Percentiles rank a stretch among this genome's conserved stretches.
phyloP scores from a whole-genome alignment of 345 rosid species.

The Anastatica hierochuntica region DNA sequence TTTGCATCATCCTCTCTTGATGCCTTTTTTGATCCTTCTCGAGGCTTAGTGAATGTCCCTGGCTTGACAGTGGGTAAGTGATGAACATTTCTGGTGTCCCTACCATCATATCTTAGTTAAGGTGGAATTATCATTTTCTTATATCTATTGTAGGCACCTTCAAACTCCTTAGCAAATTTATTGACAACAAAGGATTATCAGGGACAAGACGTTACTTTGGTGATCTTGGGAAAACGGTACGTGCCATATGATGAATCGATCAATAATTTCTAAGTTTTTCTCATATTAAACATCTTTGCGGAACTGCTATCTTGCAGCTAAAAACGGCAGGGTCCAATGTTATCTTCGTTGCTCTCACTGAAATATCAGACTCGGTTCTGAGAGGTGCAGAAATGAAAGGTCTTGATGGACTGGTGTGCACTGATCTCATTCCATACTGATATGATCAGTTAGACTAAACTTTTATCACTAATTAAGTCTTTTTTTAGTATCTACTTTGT shows the following conservation, averaged over 20 bases:
- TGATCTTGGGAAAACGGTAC: slow-evolving; percentile 81
- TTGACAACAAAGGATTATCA: slow-evolving; percentile 59
- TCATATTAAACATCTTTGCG: slow-evolving; percentile 8
- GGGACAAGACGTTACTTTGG: slow-evolving; percentile 93
- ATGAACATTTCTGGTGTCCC: slow-evolving; percentile 9
- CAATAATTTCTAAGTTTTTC: slow-evolving; percentile 4
- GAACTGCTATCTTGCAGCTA: slow-evolving; percentile 45
- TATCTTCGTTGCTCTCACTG: slow-evolving; percentile 71
- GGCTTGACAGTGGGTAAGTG: slow-evolving; percentile 67
- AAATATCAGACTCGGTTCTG: slow-evolving; percentile 80
- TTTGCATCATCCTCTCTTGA: slow-evolving; percentile 86
- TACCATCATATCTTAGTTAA: background rate
- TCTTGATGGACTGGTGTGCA: slow-evolving; percentile 81
- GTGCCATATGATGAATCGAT: slow-evolving; percentile 17
- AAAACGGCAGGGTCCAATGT: slow-evolving; percentile 84
- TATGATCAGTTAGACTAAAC: background rate
- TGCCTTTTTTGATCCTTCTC: slow-evolving; percentile 90
- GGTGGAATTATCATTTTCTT: slow-evolving; percentile 7
- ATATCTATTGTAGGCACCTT: slow-evolving; percentile 54
- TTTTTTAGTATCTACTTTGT: background rate
- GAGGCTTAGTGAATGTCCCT: slow-evolving; percentile 60
- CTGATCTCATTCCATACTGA: slow-evolving; percentile 1
- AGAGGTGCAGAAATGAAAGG: slow-evolving; percentile 90
- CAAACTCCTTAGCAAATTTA: slow-evolving; percentile 71
- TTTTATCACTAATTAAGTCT: background rate